These are phyloP conservation scores for Dillenia turbinata DNA, from an alignment of 164 flowering plant species.

Conservation along the genomic window DNA sequence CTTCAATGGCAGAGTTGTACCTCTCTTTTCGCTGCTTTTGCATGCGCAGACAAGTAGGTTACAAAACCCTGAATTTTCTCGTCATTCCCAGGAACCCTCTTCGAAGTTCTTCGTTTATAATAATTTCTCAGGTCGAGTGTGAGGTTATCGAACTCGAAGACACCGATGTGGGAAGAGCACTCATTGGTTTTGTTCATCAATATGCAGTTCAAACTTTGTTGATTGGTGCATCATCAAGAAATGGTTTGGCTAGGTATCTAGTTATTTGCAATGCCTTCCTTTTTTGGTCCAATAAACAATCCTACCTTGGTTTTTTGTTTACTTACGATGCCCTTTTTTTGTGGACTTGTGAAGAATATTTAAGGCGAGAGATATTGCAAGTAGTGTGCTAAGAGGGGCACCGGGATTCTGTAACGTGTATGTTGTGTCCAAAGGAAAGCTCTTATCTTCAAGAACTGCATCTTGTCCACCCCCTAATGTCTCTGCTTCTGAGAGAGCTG, in stretches of 20 bases:
- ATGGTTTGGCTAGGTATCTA: constrained; percentile 30
- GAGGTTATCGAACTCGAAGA: constrained; percentile 38
- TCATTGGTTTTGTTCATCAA: constrained; percentile 25
- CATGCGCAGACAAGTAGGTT: constrained; percentile 41
- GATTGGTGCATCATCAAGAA: constrained; percentile 35
- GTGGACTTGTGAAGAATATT: constrained; percentile 21
- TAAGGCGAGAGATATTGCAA: constrained; percentile 34
- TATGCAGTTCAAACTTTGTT: constrained; percentile 27
- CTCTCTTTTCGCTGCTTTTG: constrained; percentile 57
- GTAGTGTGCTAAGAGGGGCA: constrained; percentile 27
- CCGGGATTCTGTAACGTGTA: constrained; percentile 45
- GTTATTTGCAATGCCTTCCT: no score
- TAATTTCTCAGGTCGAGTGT: constrained; percentile 32
- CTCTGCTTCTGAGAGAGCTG: neutral
- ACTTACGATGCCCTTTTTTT: no score
- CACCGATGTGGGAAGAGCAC: constrained; percentile 31
- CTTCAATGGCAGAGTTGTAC: constrained; percentile 26
- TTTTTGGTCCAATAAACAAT: no score
- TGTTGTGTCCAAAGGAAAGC: constrained; percentile 38
- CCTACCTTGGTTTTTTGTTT: no score
- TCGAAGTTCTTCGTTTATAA: neutral
- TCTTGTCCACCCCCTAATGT: constrained; percentile 5
- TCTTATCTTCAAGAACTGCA: constrained; percentile 23
- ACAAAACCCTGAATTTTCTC: neutral
- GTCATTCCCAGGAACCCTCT: neutral